phyloP scores from a whole-genome alignment of 345 rosid species.

The Salix brachista region DNA sequence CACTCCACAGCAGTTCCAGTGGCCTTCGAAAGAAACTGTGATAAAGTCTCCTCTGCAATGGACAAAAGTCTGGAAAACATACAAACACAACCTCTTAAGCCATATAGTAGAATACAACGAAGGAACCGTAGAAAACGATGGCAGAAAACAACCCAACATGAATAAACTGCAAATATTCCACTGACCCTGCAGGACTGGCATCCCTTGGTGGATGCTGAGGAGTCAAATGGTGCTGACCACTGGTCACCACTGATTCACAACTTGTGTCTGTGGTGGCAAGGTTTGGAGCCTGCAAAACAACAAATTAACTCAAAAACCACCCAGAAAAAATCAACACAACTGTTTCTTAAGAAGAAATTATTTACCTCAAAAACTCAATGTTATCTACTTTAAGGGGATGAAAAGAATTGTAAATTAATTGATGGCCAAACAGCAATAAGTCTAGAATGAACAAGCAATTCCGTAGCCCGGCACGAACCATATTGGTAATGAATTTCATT shows the following conservation, averaged over 20 bases:
- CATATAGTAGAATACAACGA: background rate
- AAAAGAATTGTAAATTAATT: background rate
- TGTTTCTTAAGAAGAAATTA: background rate
- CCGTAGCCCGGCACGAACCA: background rate
- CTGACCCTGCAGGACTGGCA: constrained; percentile 99
- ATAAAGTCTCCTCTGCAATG: constrained; percentile 97
- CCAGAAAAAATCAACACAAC: background rate
- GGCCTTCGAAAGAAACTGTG: constrained; percentile 99
- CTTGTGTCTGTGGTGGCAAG: constrained; percentile 92
- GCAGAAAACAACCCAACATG: constrained; percentile 33
- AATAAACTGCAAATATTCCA: constrained; percentile 19
- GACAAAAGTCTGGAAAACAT: constrained; percentile 75
- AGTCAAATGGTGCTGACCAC: constrained; percentile 91
- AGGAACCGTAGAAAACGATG: constrained; percentile 14
- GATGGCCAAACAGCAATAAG: background rate
- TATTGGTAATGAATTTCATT: background rate
- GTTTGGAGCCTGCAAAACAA: constrained; percentile 55
- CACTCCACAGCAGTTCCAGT: constrained; percentile 99
- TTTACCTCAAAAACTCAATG: background rate
- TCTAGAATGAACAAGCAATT: background rate
- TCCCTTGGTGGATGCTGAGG: constrained; percentile 98
- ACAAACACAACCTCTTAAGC: constrained; percentile 17
- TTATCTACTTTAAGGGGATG: background rate
- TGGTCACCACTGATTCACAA: constrained; percentile 98
- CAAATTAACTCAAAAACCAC: background rate